Evolutionary conservation across 768 basidiomycete species (phyloP).

Genomic region (Sistotremastrum suecicum): DNA sequence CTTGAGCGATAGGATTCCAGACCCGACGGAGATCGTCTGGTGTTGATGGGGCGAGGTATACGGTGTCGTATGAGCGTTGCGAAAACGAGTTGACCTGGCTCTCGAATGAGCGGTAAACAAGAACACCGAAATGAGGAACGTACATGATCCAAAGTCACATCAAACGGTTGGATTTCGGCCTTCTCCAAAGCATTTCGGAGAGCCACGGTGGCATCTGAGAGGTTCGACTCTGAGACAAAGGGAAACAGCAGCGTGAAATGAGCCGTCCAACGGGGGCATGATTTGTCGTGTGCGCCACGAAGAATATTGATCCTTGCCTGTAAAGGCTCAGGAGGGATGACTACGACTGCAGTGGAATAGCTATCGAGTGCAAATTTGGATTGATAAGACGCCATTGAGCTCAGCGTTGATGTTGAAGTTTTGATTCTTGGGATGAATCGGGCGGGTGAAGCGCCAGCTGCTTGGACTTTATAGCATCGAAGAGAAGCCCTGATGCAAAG

Average conservation of each 20-base stretch:
- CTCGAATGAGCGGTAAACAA: no score
- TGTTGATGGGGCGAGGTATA: constrained; percentile 7
- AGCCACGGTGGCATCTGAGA: constrained; percentile 1
- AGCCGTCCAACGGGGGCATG: constrained; percentile 11
- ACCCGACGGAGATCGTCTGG: constrained; percentile 5
- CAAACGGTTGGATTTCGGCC: constrained; percentile 8
- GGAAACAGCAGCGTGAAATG: constrained; percentile 12
- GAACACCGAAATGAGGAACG: no score
- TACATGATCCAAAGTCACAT: constrained; percentile 5
- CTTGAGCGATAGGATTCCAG: constrained; percentile 7
- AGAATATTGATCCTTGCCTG: constrained; percentile 6
- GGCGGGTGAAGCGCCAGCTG: no score
- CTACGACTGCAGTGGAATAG: constrained; percentile 12
- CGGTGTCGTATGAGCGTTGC: constrained; percentile 9
- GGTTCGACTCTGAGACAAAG: constrained; percentile 4
- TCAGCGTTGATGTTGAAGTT: no score
- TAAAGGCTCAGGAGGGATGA: constrained; percentile 9
- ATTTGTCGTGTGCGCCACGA: constrained; percentile 10
- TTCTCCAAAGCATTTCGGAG: constrained; percentile 3
- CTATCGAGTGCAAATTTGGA: no score
- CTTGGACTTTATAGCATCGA: no score
- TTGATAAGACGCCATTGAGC: no score
- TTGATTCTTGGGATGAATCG: no score
- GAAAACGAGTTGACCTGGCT: constrained; percentile 4
- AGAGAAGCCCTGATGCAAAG: no score